Evolutionary conservation across 23 red algal species (phyloP).

Genomic region (Gracilaria caudata): DNA sequence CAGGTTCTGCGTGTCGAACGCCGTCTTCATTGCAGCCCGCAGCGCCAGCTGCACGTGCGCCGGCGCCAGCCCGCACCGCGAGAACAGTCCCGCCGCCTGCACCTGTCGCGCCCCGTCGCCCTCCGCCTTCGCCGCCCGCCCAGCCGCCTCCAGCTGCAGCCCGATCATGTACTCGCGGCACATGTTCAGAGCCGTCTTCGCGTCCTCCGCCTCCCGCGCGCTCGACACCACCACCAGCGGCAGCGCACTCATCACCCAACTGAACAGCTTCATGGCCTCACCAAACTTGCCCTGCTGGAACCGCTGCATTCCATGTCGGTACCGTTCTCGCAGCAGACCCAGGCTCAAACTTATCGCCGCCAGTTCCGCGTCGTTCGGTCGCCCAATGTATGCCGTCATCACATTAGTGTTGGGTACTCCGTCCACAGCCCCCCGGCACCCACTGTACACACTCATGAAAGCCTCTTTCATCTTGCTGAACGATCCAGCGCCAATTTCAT

Average conservation of each 20-base stretch:
- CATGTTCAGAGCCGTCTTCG: slow-evolving; percentile 58
- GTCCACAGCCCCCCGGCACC: slow-evolving; percentile 58
- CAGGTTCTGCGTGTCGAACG: slow-evolving; percentile 88
- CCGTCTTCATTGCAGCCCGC: slow-evolving; percentile 93
- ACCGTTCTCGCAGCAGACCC: slow-evolving; percentile 55
- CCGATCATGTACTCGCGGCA: slow-evolving; percentile 95
- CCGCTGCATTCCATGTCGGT: slow-evolving; percentile 44
- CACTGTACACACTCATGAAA: slow-evolving; percentile 66
- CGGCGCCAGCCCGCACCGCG: slow-evolving; percentile 85
- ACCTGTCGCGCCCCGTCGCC: slow-evolving; percentile 69
- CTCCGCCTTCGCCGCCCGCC: slow-evolving; percentile 67
- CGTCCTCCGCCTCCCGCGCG: slow-evolving; percentile 76
- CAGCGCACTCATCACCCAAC: slow-evolving; percentile 60
- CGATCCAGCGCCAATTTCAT: slow-evolving; percentile 72
- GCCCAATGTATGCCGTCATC: slow-evolving; percentile 48
- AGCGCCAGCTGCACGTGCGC: slow-evolving; percentile 92
- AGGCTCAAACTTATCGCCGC: slow-evolving; percentile 55
- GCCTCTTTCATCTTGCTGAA: slow-evolving; percentile 68
- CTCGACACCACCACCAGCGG: slow-evolving; percentile 80
- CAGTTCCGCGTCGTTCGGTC: slow-evolving; percentile 31
- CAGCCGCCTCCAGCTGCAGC: slow-evolving; percentile 76
- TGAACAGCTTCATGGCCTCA: slow-evolving; percentile 75
- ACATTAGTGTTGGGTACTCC: slow-evolving; percentile 46
- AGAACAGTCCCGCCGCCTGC: slow-evolving; percentile 91
- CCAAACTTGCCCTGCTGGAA: slow-evolving; percentile 83